Evolutionary conservation across 2,329 filamentous ascomycete genomes (phyloP).

Genomic region (Ceratocystis harringtonii): DNA sequence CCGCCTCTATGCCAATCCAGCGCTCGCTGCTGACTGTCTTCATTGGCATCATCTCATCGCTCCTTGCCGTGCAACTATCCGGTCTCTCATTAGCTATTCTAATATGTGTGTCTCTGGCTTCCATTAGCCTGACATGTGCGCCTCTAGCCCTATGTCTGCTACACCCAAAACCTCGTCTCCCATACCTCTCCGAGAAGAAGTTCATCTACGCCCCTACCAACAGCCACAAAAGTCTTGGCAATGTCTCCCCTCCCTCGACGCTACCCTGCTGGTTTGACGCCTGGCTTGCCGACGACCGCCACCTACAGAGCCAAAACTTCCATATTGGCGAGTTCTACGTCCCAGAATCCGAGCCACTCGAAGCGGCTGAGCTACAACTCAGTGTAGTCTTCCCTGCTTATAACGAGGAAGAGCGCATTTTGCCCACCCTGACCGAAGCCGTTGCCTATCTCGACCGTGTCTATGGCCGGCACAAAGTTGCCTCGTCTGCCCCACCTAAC

Average conservation of each 20-base stretch:
- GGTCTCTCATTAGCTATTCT: constrained; percentile 12
- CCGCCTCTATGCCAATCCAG: neutral
- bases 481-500: constrained; percentile 17
- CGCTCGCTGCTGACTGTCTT: constrained; percentile 1
- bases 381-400: constrained; percentile 89
- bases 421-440: constrained; percentile 78
- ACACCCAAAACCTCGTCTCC: constrained; percentile 64
- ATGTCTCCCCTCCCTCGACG: constrained; percentile 24
- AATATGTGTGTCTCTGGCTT: neutral
- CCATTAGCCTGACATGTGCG: constrained; percentile 9
- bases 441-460: constrained; percentile 68
- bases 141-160: constrained; percentile 49
- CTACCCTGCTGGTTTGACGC: constrained; percentile 82
- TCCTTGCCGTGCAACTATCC: neutral
- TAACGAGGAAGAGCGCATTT: constrained; percentile 76
- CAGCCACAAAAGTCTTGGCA: constrained; percentile 18
- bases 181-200: constrained; percentile 64
- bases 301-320: constrained; percentile 18
- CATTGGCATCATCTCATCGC: neutral
- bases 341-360: constrained; percentile 44
- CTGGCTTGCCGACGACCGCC: constrained; percentile 47
- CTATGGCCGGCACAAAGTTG: constrained; percentile 42
- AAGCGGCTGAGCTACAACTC: constrained; percentile 67
- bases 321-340: constrained; percentile 29
- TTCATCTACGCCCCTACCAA: constrained; percentile 62